Evolutionary conservation across 2,329 filamentous ascomycete species (phyloP).

Genomic region (Curvularia lunata): DNA sequence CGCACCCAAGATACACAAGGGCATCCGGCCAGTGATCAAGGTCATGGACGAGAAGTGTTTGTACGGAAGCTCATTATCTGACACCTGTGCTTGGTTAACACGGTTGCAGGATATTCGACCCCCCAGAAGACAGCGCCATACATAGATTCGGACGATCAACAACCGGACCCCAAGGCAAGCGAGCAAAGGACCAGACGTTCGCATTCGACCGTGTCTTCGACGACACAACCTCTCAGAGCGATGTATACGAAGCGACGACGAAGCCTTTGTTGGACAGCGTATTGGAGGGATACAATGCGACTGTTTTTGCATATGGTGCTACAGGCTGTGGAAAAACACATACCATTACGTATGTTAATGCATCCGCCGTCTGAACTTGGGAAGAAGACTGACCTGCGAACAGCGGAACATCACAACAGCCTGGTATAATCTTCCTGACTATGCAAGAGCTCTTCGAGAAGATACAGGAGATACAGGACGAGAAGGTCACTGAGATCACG

Average conservation of each 20-base stretch:
- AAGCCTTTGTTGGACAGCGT: conserved; percentile 90
- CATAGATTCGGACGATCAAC: conserved; percentile 85
- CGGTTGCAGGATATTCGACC: conserved; percentile 82
- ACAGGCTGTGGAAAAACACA: conserved; percentile 99
- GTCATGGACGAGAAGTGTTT: conserved; percentile 95
- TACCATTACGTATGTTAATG: conserved; percentile 69
- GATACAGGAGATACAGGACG: conserved; percentile 82
- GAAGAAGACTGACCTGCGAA: conserved; percentile 23
- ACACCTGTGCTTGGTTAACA: conserved; percentile 26
- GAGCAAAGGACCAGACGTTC: conserved; percentile 96
- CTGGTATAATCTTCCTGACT: conserved; percentile 96
- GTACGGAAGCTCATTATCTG: conserved; percentile 61
- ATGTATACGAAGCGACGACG: conserved; percentile 95
- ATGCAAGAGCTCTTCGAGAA: conserved; percentile 99
- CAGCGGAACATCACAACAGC: conserved; percentile 82
- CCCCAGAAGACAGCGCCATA: conserved; percentile 91
- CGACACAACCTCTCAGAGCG: conserved; percentile 87
- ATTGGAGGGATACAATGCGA: conserved; percentile 97
- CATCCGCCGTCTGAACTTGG: not conserved
- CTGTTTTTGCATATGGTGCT: conserved; percentile 96
- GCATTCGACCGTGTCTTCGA: conserved; percentile 97
- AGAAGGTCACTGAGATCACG: conserved; percentile 88
- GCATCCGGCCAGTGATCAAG: conserved; percentile 90
- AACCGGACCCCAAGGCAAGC: conserved; percentile 74
- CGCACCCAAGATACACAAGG: conserved; percentile 83